Percentiles rank a stretch among this genome's conserved stretches.
phyloP scores from a whole-genome alignment of 2,329 filamentous ascomycete species.

The Diaporthe amygdali region DNA sequence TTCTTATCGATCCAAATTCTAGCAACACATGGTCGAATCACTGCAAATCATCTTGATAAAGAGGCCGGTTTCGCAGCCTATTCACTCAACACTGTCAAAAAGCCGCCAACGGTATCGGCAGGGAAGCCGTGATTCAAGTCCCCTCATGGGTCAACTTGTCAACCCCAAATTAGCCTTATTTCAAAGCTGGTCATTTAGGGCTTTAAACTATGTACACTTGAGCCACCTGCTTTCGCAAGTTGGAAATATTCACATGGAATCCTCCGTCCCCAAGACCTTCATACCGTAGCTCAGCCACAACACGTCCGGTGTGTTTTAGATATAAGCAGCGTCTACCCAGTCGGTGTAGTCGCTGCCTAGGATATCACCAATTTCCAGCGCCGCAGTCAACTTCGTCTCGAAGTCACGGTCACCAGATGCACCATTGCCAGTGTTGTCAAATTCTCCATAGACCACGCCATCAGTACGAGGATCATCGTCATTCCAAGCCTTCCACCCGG shows the following conservation, averaged over 20 bases:
- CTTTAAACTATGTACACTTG: not conserved
- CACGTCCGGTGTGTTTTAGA: not conserved
- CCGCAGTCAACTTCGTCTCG: slow-evolving; percentile 38
- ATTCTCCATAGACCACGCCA: slow-evolving; percentile 60
- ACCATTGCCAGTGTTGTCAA: slow-evolving; percentile 55
- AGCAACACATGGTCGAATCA: too few species aligned
- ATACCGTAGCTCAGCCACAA: not conserved
- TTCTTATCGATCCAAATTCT: not conserved
- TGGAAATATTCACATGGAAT: not conserved
- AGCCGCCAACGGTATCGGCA: too few species aligned
- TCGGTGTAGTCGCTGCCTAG: not conserved
- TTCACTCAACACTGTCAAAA: too few species aligned
- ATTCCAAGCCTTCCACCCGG: slow-evolving; percentile 57
- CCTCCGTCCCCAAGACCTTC: too few species aligned
- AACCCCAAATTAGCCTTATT: too few species aligned
- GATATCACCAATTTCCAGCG: slow-evolving; percentile 38
- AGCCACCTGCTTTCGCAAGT: too few species aligned
- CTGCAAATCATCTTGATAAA: too few species aligned
- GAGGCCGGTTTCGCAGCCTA: too few species aligned
- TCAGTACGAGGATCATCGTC: slow-evolving; percentile 44
- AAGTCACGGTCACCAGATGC: slow-evolving; percentile 54
- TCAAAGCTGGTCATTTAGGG: not conserved
- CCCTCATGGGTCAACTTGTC: too few species aligned
- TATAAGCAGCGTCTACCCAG: slow-evolving; percentile 2
- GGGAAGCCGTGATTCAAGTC: too few species aligned